A percentile compares a stretch with the other conserved stretches of the same genome.
Conservation (phyloP, 805 yeast genomes). For the Saccharomyces mikatae region DNA sequence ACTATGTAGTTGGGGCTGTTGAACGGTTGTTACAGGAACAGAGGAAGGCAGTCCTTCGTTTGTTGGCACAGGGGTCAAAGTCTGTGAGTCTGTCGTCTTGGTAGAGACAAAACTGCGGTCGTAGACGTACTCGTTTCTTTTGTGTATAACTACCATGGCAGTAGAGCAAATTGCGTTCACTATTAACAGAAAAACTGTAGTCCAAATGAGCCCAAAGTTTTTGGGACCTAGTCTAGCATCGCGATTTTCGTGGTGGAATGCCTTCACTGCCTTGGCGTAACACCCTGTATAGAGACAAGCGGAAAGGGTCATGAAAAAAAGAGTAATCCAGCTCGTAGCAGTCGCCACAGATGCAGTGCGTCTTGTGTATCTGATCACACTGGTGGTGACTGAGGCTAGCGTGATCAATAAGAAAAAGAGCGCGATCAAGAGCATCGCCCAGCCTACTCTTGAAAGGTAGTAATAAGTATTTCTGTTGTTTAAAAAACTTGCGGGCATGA, state of each 20-base stretch:
- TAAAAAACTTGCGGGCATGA: constrained; percentile 46
- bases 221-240: constrained; percentile 37
- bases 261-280: constrained; percentile 41
- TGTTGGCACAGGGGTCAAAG: constrained; percentile 1
- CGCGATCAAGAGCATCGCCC: constrained; percentile 52
- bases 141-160: constrained; percentile 3
- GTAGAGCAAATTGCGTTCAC: constrained; percentile 12
- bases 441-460: constrained; percentile 60
- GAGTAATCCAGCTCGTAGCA: constrained; percentile 24
- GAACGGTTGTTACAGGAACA: constrained; percentile 1
- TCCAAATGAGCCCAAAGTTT: constrained; percentile 56
- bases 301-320: constrained; percentile 37
- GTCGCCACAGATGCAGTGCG: constrained; percentile 12
- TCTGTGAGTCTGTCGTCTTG: background rate
- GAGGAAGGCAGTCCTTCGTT: constrained; percentile 1
- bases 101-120: constrained; percentile 1
- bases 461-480: constrained; percentile 43
- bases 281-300: constrained; percentile 43
- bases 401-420: constrained; percentile 46
- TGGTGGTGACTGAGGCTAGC: constrained; percentile 31
- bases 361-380: constrained; percentile 10
- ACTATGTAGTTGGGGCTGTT: background rate
- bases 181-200: constrained; percentile 7
- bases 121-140: constrained; percentile 4
- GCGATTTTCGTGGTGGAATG: constrained; percentile 36